Base-by-base conservation (phyloP, 2,329 filamentous ascomycete species). In the Curvularia eragrostidis region DNA sequence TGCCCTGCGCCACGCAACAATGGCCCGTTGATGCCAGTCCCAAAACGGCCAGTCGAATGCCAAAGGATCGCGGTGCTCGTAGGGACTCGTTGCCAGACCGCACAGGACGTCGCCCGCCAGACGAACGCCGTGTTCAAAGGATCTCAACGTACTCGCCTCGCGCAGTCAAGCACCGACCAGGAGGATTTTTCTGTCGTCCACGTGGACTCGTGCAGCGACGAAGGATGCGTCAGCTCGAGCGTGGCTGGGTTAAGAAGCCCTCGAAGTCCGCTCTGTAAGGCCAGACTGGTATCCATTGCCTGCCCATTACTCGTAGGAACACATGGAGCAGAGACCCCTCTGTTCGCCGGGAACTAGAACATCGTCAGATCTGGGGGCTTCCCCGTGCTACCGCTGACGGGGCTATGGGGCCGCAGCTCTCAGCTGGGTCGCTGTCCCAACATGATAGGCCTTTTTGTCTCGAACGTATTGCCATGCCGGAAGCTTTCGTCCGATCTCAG, bases 41-140 rank as follows among this genome's bases (percentile, higher is more conserved):
- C 7, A 18, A 36, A 55, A 10, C 19, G 28, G n/a, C 5, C 26
- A 43, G 30, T 52, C 28, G 21, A 30, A 39, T 30, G 44, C 46
- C 30, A 41, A 52, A 56, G 53, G 53, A 56, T 56, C 32, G 13
- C 12, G 46, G 32, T 30, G 12, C 48, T 52, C 34, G 44, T 13
- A 9, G 36, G 21, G 41, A 18, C 32, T 5, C 34, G 24, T 34
- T 28, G 46, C 53, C 21, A 15, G 48, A 12, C 34, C 26, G 24
- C 15, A 48, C n/a, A 28, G 38, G 5, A 34, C 12, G 19, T 28
- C 2, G 34, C 30, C n/a, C 6, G 23, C 42, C 18, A 48, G 19
- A 32, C 21, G 7, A 34, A 18, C 26, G 43, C 49, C 6, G 6
- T 19, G 19, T 19, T 24, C 26, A 36, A 36, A 18, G 44, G 18